These are phyloP conservation scores for Typha latifolia DNA, from an alignment of 176 grass and related monocot species.

Conservation along the genomic window DNA sequence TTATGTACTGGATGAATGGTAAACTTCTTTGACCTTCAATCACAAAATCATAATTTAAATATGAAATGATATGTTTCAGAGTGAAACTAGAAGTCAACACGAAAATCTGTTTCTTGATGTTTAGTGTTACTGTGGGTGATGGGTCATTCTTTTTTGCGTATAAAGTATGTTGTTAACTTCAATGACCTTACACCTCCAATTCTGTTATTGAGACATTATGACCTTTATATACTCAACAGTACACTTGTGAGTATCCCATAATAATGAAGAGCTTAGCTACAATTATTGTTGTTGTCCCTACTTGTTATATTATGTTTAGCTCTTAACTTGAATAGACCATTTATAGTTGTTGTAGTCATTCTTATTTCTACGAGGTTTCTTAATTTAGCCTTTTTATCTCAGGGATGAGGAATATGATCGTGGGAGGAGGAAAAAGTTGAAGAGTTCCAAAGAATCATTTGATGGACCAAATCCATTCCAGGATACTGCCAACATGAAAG, in stretches of 20 bases:
- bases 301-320: background rate
- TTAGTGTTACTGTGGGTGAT: background rate
- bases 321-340: background rate
- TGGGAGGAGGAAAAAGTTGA: constrained; percentile 56
- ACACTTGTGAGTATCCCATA: too few species aligned
- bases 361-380: background rate
- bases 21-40: constrained; percentile 3
- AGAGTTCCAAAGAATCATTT: constrained; percentile 25
- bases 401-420: constrained; percentile 70
- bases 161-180: too few species aligned
- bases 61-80: background rate
- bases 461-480: constrained; percentile 59
- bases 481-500: constrained; percentile 31
- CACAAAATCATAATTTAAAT: background rate
- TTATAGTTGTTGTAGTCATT: background rate
- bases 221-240: too few species aligned
- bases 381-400: constrained; percentile 8
- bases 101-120: background rate
- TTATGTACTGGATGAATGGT: constrained; percentile 69
- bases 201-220: too few species aligned
- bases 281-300: too few species aligned
- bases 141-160: too few species aligned
- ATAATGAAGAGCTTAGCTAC: too few species aligned
- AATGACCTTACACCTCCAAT: too few species aligned
- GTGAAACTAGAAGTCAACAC: background rate